phyloP scores from a whole-genome alignment of 1,284 basidiomycete genomes.

The Golubevia sp. region DNA sequence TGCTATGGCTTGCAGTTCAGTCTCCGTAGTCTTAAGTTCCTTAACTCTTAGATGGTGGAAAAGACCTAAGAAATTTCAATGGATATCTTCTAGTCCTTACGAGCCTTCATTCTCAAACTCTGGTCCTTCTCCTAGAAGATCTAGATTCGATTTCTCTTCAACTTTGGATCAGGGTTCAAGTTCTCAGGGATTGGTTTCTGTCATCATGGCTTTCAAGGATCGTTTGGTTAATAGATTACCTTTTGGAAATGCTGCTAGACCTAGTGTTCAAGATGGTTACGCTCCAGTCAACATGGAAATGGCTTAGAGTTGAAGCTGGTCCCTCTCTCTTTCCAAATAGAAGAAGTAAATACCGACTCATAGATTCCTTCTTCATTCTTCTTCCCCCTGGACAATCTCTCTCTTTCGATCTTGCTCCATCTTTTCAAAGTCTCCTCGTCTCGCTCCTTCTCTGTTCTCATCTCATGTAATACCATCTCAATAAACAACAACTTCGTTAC shows the following conservation, averaged over 20 bases:
- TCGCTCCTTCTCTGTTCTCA: too few species aligned
- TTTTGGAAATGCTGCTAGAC: background rate
- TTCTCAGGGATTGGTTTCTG: background rate
- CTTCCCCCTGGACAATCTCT: too few species aligned
- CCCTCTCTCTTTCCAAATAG: too few species aligned
- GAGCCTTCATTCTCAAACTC: background rate
- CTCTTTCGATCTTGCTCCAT: too few species aligned
- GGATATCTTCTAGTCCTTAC: too few species aligned
- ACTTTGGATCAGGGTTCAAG: background rate
- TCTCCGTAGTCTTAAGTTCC: constrained; percentile 90
- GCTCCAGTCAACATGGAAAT: background rate
- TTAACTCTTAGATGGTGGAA: constrained; percentile 73
- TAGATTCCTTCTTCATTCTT: too few species aligned
- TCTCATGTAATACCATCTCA: too few species aligned
- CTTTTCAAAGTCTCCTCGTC: too few species aligned
- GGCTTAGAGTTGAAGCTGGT: too few species aligned
- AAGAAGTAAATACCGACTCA: too few species aligned
- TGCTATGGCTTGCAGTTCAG: constrained; percentile 96
- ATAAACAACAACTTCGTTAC: too few species aligned
- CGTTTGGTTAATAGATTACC: background rate
- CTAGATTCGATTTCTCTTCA: background rate
- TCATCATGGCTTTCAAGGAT: background rate
- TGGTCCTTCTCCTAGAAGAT: background rate
- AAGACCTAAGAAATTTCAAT: constrained; percentile 23
- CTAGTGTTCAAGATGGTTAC: background rate